Percentiles rank a stretch among this genome's conserved stretches.
phyloP scores from a whole-genome alignment of 352 stramenopile genomes.

The Pythium brachiatum region DNA sequence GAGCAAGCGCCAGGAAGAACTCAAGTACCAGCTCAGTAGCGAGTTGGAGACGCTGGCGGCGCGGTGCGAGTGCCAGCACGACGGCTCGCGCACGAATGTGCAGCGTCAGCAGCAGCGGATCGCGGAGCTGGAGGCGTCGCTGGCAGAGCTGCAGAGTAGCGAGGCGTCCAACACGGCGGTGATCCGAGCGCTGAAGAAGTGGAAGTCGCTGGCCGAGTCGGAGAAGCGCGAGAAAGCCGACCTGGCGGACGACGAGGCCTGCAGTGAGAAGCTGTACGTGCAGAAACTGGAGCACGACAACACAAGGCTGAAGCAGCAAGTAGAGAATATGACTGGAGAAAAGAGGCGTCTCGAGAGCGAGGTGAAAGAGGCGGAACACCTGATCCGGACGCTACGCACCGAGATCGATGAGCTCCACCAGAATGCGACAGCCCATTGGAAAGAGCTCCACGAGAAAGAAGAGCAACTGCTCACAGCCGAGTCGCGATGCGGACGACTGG shows the following conservation, averaged over 20 bases:
- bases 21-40: constrained; percentile 44
- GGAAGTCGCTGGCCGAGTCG: constrained; percentile 37
- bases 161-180: constrained; percentile 38
- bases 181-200: constrained; percentile 43
- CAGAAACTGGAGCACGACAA: constrained; percentile 48
- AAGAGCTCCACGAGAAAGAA: constrained; percentile 47
- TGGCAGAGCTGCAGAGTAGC: constrained; percentile 36
- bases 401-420: constrained; percentile 44
- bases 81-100: not conserved
- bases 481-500: constrained; percentile 59
- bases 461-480: constrained; percentile 63
- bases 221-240: constrained; percentile 37
- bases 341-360: constrained; percentile 18
- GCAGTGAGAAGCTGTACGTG: constrained; percentile 40
- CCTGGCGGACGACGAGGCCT: constrained; percentile 25
- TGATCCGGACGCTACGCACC: constrained; percentile 31
- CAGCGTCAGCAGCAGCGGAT: constrained; percentile 38
- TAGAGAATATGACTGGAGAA: constrained; percentile 32
- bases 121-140: constrained; percentile 28
- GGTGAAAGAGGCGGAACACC: constrained; percentile 24
- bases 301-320: constrained; percentile 23
- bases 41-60: constrained; percentile 56
- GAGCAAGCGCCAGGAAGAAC: constrained; percentile 58
- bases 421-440: constrained; percentile 31
- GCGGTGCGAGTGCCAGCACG: constrained; percentile 38